phyloP scores from a whole-genome alignment of 2,329 filamentous ascomycete species.

The Aspergillus ibericus region DNA sequence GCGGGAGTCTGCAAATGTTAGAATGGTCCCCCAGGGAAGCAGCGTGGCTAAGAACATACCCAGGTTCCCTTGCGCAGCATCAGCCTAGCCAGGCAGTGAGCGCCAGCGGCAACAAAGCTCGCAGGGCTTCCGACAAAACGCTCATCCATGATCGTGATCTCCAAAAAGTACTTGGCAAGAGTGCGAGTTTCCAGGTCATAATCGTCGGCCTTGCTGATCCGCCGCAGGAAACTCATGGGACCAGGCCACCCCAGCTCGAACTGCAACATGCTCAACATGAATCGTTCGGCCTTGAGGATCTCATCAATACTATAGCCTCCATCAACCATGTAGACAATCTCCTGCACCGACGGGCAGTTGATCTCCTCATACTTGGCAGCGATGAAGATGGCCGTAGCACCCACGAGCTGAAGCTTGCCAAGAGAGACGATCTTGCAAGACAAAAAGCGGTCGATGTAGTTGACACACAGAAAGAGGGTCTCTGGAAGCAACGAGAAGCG shows the following conservation, averaged over 20 bases:
- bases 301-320: slow-evolving; percentile 84
- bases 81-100: slow-evolving; percentile 85
- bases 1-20: slow-evolving; percentile 63
- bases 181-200: slow-evolving; percentile 96
- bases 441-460: slow-evolving; percentile 96
- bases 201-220: slow-evolving; percentile 97
- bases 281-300: slow-evolving; percentile 94
- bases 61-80: slow-evolving; percentile 90
- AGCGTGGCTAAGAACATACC: slow-evolving; percentile 59
- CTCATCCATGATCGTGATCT: slow-evolving; percentile 97
- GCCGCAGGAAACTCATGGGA: slow-evolving; percentile 94
- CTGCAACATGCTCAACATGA: slow-evolving; percentile 95
- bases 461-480: slow-evolving; percentile 90
- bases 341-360: slow-evolving; percentile 89
- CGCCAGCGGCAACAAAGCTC: slow-evolving; percentile 86
- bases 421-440: slow-evolving; percentile 93
- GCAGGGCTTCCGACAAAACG: slow-evolving; percentile 89
- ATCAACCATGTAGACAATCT: slow-evolving; percentile 99
- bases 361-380: slow-evolving; percentile 99
- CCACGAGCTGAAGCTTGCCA: slow-evolving; percentile 91
- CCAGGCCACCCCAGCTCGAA: slow-evolving; percentile 98
- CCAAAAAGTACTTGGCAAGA: slow-evolving; percentile 95
- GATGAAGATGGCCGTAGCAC: slow-evolving; percentile 91
- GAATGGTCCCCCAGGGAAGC: slow-evolving; percentile 8
- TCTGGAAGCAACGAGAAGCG: slow-evolving; percentile 90